Base-by-base conservation (phyloP, 768 basidiomycete species). In the Daedalea quercina region DNA sequence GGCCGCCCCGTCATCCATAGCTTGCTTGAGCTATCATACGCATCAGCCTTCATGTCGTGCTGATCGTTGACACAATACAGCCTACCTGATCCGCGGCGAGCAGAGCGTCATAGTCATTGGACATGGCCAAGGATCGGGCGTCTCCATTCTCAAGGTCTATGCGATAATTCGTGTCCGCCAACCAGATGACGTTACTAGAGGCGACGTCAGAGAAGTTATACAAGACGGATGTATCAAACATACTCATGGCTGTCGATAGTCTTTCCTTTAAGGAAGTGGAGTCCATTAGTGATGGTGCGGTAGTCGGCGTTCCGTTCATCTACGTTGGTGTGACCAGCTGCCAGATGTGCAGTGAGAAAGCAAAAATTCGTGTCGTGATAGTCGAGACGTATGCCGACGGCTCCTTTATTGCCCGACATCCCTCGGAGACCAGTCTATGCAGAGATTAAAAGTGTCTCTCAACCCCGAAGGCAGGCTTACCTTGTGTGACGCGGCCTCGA, bases 381-480 rank as follows among this genome's bases (percentile, higher is more conserved):
- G 25, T 98, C 90, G 47, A 99, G 73, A 12, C 96, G 85, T 57
- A 99, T 91, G 6, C 87, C 94, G 12, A 95, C 90, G 1, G 93
- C 96, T 19, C 96, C 96, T 72, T 99, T 95, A 72, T 95, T 95
- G 25, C 94, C 96, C 0, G 93, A 93, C 82, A 98, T 93, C 12
- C 96, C 96, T 31, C 87, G 79, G 40, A 90, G 73, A 37, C 88
- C 89, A n/a, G 90, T 91, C 89, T 91, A 54, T 44, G 23, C 23
- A 11, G 48, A 13, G 12, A 37, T 47, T 52, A 22, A 50, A 22
- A 31, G 12, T 12, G 17, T 9, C 12, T 42, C 3, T 40, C 9
- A 42, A 23, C 13, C 4, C 22, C 9, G 22, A 19, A 11, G n/a
- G 34, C 11, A 4, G n/a, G 54, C 70, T n/a, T 53, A 90, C 94